Evolutionary conservation across 2,329 filamentous ascomycete genomes (phyloP), one percentile per base, ranked within the genome.

Genomic region (Botrytis medusae): DNA sequence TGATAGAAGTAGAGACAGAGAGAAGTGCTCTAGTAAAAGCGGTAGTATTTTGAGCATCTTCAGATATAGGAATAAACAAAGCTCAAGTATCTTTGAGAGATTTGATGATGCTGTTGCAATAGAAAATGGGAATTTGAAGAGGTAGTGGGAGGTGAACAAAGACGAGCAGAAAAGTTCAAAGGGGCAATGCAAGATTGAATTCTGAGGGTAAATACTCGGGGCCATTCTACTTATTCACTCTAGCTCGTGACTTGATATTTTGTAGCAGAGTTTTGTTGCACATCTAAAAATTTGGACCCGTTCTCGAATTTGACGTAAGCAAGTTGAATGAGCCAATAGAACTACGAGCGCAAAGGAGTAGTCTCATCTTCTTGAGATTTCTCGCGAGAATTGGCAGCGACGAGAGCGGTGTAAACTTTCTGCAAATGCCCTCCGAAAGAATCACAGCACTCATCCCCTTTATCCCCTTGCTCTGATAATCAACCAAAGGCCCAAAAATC

Each of bases 301-400:
- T 25, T 64, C 62, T 64, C 42, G 40, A 64, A 64, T 64, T 64
- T 46, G n/a, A 64, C 40, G 62, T 64, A 64, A 64, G 62, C 62
- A 64, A 22, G 40, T 10, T 16, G 6, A 16, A 25, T 25, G 62
- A 64, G 62, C 40, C 62, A 46, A 64, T 46, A 16, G 29, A 32
- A 2, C 20, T 46, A 20, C 22, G 62, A 46, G 62, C 62, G 62
- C 62, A 64, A 25, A 12, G 34, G 46, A 67, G 14, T 3, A 34
- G 20, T n/a, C 51, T 57, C n/a, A 18, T 14, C 29, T 29, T 57
- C 14, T 57, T 29, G 14, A 9, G 29, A 9, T 8, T 42, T 8
- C 46, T 68, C 46, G 64, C 46, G 32, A 67, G 25, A 40, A 48
- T 54, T 18, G 16, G 25, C 22, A 54, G 34, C 64, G 64, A 40